These are phyloP conservation scores for Mercurialis annua DNA, from an alignment of 345 rosid species.

Conservation along the genomic window DNA sequence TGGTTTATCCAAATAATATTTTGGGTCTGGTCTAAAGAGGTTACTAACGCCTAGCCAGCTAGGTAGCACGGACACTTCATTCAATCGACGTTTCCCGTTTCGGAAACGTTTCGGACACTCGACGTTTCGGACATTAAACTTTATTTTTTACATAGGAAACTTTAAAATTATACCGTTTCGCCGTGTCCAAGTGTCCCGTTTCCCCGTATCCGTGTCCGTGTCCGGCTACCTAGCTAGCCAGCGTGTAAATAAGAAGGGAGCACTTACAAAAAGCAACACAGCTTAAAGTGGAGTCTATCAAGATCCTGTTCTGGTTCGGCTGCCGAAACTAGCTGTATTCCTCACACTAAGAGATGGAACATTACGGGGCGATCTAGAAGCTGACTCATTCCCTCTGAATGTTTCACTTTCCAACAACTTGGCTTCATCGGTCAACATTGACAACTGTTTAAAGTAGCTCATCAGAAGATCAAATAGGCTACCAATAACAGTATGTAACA, in stretches of 20 bases:
- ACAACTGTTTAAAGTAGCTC: slow-evolving; percentile 41
- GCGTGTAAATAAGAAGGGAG: background rate
- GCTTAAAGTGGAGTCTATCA: slow-evolving; percentile 16
- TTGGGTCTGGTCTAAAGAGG: background rate
- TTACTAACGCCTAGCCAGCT: background rate
- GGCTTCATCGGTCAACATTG: slow-evolving; percentile 58
- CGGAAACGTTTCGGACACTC: too few relatives aligned
- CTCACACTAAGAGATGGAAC: slow-evolving; percentile 30
- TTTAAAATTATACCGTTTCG: too few relatives aligned
- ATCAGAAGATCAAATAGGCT: background rate
- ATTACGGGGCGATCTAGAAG: slow-evolving; percentile 36
- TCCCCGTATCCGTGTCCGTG: too few relatives aligned
- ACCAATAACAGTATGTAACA: background rate
- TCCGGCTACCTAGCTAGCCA: background rate
- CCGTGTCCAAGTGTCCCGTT: too few relatives aligned
- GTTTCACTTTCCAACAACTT: slow-evolving; percentile 57
- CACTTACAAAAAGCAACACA: slow-evolving; percentile 29
- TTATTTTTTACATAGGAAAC: too few relatives aligned
- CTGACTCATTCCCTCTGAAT: slow-evolving; percentile 35
- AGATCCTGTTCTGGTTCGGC: slow-evolving; percentile 54
- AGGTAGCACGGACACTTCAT: too few relatives aligned
- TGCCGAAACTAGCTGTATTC: slow-evolving; percentile 36
- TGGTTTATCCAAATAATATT: background rate
- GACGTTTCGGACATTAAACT: too few relatives aligned
- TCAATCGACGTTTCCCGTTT: too few relatives aligned